Evolutionary conservation across 106 monocot genomes (phyloP).

Genomic region (Dendrobium catenatum): DNA sequence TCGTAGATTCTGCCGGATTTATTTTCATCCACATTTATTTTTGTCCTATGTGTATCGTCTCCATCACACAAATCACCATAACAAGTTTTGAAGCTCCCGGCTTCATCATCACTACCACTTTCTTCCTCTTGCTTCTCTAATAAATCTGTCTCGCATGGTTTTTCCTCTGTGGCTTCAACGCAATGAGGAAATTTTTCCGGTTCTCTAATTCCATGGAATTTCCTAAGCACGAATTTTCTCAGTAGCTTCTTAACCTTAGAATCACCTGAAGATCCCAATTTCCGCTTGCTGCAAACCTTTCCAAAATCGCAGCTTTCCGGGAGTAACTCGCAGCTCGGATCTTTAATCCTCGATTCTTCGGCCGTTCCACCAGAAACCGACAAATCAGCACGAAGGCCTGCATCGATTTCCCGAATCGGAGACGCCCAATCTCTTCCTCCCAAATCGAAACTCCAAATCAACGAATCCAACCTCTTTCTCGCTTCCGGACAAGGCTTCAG

Average conservation of each 20-base stretch:
- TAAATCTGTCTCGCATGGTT: neutral
- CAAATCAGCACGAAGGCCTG: neutral
- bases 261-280: conserved; percentile 2
- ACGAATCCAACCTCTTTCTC: neutral
- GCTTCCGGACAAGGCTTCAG: conserved; percentile 6
- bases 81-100: conserved; percentile 3
- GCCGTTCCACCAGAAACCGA: neutral
- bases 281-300: neutral
- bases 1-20: conserved; percentile 1
- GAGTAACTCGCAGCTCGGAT: neutral
- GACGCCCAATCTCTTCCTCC: conserved; percentile 10
- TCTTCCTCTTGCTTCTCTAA: neutral
- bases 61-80: neutral
- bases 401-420: conserved; percentile 7
- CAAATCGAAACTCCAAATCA: conserved; percentile 1
- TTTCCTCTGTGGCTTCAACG: conserved; percentile 2
- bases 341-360: neutral
- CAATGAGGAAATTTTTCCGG: neutral
- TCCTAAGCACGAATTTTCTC: conserved; percentile 26
- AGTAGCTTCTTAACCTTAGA: conserved; percentile 23
- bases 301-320: conserved; percentile 7
- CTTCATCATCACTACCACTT: neutral
- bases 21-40: neutral
- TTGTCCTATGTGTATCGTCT: too few relatives aligned
- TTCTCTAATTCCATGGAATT: neutral